Conservation (phyloP, 768 basidiomycete genomes). For the Suillus subalutaceus region DNA sequence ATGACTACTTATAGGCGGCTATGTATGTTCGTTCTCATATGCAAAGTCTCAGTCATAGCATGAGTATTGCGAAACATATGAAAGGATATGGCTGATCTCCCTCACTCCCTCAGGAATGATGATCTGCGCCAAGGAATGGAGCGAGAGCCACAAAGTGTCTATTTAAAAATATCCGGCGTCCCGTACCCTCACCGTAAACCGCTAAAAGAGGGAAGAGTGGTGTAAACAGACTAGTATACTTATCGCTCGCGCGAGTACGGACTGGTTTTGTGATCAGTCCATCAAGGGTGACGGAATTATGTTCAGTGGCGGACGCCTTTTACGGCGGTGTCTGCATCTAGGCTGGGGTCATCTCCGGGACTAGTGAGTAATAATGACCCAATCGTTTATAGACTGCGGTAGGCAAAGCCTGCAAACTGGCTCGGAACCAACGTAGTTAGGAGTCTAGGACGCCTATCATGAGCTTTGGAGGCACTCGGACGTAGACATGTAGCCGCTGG, state of each 20-base stretch:
- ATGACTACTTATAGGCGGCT: background rate
- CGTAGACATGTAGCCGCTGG: slow-evolving; percentile 4
- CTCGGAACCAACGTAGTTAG: background rate
- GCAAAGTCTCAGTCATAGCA: background rate
- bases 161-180: background rate
- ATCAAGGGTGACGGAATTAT: slow-evolving; percentile 1
- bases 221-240: background rate
- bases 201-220: background rate
- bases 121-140: background rate
- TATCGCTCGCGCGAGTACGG: background rate
- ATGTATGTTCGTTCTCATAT: slow-evolving; percentile 2
- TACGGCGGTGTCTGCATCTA: slow-evolving; percentile 6
- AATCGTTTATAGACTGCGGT: background rate
- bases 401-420: background rate
- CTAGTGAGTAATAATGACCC: background rate
- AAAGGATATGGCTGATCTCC: background rate
- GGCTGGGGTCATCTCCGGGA: slow-evolving; percentile 9
- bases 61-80: background rate
- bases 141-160: background rate
- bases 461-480: background rate
- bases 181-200: background rate
- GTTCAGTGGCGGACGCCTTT: background rate
- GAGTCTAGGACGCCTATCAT: slow-evolving; percentile 8
- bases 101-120: background rate
- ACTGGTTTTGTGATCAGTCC: background rate